phyloP scores from a whole-genome alignment of 2,329 filamentous ascomycete species.

The Xylariaceae sp. region DNA sequence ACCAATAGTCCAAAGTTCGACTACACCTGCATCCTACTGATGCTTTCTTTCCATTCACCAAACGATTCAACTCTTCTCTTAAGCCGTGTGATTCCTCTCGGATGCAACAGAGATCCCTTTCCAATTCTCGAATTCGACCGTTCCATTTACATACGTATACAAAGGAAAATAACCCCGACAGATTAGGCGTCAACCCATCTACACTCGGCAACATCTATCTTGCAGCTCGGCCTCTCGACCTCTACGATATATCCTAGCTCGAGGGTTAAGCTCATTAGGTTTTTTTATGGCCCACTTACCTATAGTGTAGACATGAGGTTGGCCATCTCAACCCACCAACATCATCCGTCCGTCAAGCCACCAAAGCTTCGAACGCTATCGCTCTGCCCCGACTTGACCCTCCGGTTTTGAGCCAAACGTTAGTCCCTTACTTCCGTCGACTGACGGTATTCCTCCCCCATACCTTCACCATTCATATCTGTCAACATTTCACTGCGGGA shows the following conservation, averaged over 20 bases:
- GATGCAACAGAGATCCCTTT: background rate
- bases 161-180: background rate
- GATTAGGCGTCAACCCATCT: background rate
- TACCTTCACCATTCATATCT: constrained; percentile 10
- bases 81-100: background rate
- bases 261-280: constrained; percentile 15
- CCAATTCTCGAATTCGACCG: background rate
- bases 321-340: constrained; percentile 23
- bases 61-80: background rate
- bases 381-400: constrained; percentile 14
- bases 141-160: background rate
- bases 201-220: background rate
- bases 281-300: constrained; percentile 13
- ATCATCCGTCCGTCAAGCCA: constrained; percentile 21
- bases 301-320: constrained; percentile 25
- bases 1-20: background rate
- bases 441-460: background rate
- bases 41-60: background rate
- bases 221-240: background rate
- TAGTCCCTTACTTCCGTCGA: constrained; percentile 1
- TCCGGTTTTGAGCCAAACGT: constrained; percentile 7
- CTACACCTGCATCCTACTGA: background rate
- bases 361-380: constrained; percentile 19
- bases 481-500: constrained; percentile 36
- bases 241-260: constrained; percentile 13